These are phyloP conservation scores for Monosporascus sp. DNA, from an alignment of 2,329 filamentous ascomycete species.

Conservation along the genomic window DNA sequence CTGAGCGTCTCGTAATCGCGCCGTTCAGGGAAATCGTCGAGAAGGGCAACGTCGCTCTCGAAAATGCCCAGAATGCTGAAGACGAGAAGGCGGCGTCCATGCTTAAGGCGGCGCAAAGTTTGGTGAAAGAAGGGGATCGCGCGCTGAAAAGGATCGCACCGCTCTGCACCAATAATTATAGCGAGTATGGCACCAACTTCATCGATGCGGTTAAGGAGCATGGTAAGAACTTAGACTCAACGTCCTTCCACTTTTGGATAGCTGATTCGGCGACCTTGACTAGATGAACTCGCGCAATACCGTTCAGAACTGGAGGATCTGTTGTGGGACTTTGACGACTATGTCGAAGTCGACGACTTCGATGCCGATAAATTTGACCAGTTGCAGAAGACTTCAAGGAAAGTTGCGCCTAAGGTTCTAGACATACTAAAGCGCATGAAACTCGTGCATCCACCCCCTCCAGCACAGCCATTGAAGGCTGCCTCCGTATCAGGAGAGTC, in stretches of 20 bases:
- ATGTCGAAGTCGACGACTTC: constrained; percentile 43
- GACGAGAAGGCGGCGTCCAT: constrained; percentile 34
- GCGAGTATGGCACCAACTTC: constrained; percentile 46
- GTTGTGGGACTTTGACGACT: constrained; percentile 55
- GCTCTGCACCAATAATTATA: constrained; percentile 41
- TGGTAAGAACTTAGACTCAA: constrained; percentile 32
- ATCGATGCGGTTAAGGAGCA: constrained; percentile 48
- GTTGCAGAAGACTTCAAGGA: constrained; percentile 42
- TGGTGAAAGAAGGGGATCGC: constrained; percentile 44
- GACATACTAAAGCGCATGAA: constrained; percentile 51
- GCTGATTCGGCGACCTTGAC: not conserved
- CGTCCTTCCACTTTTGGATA: not conserved
- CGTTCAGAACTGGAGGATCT: constrained; percentile 43
- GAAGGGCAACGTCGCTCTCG: constrained; percentile 41
- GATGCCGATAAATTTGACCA: constrained; percentile 45
- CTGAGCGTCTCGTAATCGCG: constrained; percentile 38
- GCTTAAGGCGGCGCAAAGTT: constrained; percentile 43
- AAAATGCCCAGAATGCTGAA: constrained; percentile 38
- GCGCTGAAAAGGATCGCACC: constrained; percentile 47
- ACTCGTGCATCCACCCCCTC: constrained; percentile 31
- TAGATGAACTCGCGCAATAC: constrained; percentile 46
- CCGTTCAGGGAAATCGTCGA: constrained; percentile 50
- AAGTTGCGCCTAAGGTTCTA: constrained; percentile 42
- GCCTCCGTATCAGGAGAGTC: constrained; percentile 9
- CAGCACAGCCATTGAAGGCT: constrained; percentile 10